Percentiles rank a stretch among this genome's conserved stretches.
phyloP scores from a whole-genome alignment of 2,329 filamentous ascomycete genomes.

The Pseudogymnoascus sp. region DNA sequence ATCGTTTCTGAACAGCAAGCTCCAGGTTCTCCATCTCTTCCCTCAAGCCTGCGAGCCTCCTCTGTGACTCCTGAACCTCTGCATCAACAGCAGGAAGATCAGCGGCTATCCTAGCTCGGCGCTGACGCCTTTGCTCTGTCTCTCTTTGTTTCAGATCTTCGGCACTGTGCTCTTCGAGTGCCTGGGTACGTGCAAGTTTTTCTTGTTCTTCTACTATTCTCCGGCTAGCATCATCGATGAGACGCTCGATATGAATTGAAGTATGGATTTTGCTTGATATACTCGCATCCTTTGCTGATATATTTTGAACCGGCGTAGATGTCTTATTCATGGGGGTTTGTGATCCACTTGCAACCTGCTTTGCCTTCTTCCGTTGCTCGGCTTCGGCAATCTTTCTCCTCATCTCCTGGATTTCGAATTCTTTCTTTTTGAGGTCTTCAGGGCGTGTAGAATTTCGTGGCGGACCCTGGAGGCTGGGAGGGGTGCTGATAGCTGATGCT shows the following conservation, averaged over 20 bases:
- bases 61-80: conserved; percentile 25
- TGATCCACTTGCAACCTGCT: conserved; percentile 23
- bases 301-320: conserved; percentile 11
- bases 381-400: conserved; percentile 35
- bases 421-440: conserved; percentile 43
- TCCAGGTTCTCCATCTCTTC: conserved; percentile 28
- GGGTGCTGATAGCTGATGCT: conserved; percentile 20
- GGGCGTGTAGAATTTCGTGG: conserved; percentile 19
- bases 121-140: conserved; percentile 25
- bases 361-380: conserved; percentile 25
- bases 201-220: conserved; percentile 21
- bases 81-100: conserved; percentile 28
- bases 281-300: conserved; percentile 1
- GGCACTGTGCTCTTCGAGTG: conserved; percentile 19
- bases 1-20: conserved; percentile 23
- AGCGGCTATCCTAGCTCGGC: conserved; percentile 27
- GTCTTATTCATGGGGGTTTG: conserved; percentile 22
- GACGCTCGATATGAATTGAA: conserved; percentile 24
- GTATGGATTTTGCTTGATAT: conserved; percentile 21
- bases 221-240: conserved; percentile 18
- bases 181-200: conserved; percentile 23
- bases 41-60: conserved; percentile 24
- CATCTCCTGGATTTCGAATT: conserved; percentile 54
- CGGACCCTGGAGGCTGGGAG: conserved; percentile 16
- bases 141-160: conserved; percentile 21